phyloP scores from a whole-genome alignment of 2,329 filamentous ascomycete species.

The Cyphellophora europaea region DNA sequence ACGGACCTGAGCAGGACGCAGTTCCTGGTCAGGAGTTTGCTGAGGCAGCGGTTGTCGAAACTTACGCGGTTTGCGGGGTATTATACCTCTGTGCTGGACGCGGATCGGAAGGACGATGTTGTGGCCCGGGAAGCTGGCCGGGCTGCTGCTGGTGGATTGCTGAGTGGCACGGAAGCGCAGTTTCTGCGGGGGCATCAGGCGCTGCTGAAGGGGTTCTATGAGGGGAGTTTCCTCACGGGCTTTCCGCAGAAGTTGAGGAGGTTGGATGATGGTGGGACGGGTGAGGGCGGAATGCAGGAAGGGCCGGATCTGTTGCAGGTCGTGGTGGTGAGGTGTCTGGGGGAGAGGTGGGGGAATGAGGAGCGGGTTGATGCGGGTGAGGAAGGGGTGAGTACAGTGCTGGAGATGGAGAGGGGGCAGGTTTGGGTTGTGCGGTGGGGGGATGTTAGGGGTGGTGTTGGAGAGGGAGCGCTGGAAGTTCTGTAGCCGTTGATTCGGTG shows the following conservation, averaged over 20 bases:
- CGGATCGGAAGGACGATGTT: conserved; percentile 15
- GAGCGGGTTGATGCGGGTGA: conserved; percentile 8
- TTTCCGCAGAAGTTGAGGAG: conserved; percentile 74
- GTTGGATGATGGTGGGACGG: conserved; percentile 73
- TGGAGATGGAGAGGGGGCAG: conserved; percentile 44
- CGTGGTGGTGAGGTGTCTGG: conserved; percentile 64
- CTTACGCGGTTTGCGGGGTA: conserved; percentile 42
- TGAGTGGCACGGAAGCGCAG: conserved; percentile 67
- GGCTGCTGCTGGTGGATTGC: conserved; percentile 37
- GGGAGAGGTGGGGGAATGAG: conserved; percentile 19
- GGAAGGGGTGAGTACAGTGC: conserved; percentile 11
- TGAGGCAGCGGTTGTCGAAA: conserved; percentile 82
- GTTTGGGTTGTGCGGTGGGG: conserved; percentile 64
- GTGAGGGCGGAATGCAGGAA: conserved; percentile 88
- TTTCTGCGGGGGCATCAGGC: conserved; percentile 82
- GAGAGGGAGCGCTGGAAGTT: conserved; percentile 33
- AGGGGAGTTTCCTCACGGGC: conserved; percentile 69
- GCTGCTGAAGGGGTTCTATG: conserved; percentile 75
- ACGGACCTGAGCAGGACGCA: conserved; percentile 93
- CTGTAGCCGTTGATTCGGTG: conserved; percentile 21
- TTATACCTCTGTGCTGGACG: conserved; percentile 23
- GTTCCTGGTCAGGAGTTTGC: conserved; percentile 73
- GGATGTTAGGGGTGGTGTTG: conserved; percentile 53
- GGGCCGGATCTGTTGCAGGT: conserved; percentile 71
- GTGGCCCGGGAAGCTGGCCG: conserved; percentile 24